These are phyloP conservation scores for Diacronema lutheri DNA, from an alignment of 78 protist species.

Conservation along the genomic window DNA sequence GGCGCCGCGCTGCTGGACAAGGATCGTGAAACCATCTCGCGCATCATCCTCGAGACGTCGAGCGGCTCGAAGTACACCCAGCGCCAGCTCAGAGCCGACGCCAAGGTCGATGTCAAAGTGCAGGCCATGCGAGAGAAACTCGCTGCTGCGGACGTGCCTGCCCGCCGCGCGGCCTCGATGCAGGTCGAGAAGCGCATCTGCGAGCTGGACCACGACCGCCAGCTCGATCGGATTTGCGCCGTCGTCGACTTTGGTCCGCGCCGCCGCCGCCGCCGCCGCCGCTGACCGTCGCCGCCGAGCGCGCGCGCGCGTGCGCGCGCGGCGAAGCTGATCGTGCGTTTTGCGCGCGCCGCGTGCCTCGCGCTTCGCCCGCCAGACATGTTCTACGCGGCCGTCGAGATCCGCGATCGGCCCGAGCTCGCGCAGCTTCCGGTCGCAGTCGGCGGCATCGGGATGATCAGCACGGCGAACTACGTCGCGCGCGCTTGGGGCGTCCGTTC, in stretches of 20 bases:
- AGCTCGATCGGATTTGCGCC: neutral
- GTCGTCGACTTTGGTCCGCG: conserved; percentile 60
- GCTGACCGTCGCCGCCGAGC: too few relatives aligned
- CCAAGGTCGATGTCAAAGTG: neutral
- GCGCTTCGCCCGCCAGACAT: too few relatives aligned
- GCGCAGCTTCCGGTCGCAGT: conserved; percentile 59
- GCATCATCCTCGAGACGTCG: conserved; percentile 21
- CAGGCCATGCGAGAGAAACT: neutral
- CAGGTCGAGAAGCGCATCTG: neutral
- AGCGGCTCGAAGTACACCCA: neutral
- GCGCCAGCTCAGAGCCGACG: neutral
- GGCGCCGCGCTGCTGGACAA: conserved; percentile 31
- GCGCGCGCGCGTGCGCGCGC: too few relatives aligned
- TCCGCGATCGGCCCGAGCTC: conserved; percentile 40
- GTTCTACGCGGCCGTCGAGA: conserved; percentile 60
- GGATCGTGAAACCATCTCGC: neutral
- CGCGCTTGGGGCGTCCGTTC: conserved; percentile 67
- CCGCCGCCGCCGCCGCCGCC: too few relatives aligned
- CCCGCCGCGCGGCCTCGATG: too few relatives aligned
- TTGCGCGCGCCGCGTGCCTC: too few relatives aligned
- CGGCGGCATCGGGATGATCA: conserved; percentile 66
- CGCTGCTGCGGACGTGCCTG: neutral
- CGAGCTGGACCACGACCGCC: neutral
- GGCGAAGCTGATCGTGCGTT: too few relatives aligned
- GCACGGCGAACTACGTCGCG: conserved; percentile 67